These are phyloP conservation scores for Evernia prunastri DNA, from an alignment of 495 filamentous ascomycete genomes.

Conservation along the genomic window DNA sequence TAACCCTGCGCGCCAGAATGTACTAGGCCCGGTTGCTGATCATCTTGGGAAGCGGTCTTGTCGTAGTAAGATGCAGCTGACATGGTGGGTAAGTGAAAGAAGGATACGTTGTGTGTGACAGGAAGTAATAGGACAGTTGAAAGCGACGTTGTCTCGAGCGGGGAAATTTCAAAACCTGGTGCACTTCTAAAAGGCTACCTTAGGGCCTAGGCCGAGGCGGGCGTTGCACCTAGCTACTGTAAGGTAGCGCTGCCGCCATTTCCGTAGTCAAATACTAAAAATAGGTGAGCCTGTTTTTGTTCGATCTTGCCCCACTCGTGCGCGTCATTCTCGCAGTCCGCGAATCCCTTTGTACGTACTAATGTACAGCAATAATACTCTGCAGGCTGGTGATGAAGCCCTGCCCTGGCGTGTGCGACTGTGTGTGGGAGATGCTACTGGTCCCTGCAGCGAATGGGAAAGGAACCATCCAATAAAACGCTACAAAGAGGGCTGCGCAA, in stretches of 20 bases:
- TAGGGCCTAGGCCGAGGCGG: no score
- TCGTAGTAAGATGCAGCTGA: slow-evolving; percentile 1
- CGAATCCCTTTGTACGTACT: no score
- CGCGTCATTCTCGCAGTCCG: no score
- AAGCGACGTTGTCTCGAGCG: neutral
- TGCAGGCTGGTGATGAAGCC: neutral
- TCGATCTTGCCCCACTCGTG: neutral
- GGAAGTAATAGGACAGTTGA: neutral
- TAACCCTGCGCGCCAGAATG: neutral
- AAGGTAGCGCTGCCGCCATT: neutral
- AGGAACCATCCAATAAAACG: neutral
- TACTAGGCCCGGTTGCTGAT: neutral
- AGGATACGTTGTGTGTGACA: neutral
- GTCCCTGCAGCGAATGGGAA: neutral
- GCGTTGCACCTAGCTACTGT: no score
- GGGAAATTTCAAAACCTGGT: no score
- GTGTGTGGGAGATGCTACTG: neutral
- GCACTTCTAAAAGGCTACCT: no score
- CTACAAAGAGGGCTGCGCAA: slow-evolving; percentile 10
- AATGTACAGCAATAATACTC: no score
- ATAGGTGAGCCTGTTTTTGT: neutral
- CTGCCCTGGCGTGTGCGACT: no score
- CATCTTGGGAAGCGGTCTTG: neutral
- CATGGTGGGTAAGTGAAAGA: neutral
- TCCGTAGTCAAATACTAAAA: neutral